phyloP scores from a whole-genome alignment of 2,329 filamentous ascomycete genomes.

The Aureobasidium musti region DNA sequence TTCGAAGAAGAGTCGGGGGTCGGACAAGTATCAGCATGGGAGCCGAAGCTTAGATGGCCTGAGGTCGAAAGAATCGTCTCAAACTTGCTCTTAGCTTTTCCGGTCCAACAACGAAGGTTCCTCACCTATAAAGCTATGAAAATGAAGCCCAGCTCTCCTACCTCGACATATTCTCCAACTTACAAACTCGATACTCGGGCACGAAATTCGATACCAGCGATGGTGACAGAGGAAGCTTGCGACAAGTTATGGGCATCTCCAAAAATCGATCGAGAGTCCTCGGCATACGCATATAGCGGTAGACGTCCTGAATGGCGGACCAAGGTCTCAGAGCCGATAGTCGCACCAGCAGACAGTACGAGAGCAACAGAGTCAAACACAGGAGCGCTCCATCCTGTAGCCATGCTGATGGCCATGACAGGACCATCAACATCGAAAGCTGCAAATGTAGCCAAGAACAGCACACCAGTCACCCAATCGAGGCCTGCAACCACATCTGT shows the following conservation, averaged over 20 bases:
- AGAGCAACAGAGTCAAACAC: background rate
- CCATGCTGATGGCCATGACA: no score
- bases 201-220: background rate
- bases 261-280: background rate
- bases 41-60: background rate
- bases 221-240: background rate
- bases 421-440: no score
- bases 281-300: background rate
- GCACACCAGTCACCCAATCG: background rate
- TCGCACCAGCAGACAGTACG: background rate
- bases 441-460: background rate
- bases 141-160: background rate
- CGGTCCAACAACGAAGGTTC: background rate
- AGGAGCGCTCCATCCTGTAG: no score
- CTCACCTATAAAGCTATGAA: background rate
- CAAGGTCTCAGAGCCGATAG: background rate
- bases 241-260: background rate
- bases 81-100: constrained; percentile 5
- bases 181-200: background rate
- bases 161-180: background rate
- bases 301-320: background rate
- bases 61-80: background rate
- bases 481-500: no score
- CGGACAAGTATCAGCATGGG: no score
- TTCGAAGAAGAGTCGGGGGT: background rate